A percentile compares a stretch with the other conserved stretches of the same genome.
Evolutionary conservation across 2,329 filamentous ascomycete genomes (phyloP).

Genomic region (Chalaropsis thielavioides): DNA sequence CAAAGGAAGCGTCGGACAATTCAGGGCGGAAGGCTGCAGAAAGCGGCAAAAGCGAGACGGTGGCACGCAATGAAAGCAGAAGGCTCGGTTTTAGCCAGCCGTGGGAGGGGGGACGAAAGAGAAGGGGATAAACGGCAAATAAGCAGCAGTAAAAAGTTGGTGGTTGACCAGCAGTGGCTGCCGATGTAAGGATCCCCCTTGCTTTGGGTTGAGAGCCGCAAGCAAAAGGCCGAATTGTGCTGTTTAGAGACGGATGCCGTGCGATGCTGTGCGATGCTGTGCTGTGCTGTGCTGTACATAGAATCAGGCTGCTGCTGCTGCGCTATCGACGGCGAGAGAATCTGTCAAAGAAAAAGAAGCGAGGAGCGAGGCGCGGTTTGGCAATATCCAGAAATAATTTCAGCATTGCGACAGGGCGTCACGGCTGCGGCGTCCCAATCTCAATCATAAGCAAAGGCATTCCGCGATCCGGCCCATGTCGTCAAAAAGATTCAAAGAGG

Average conservation of each 20-base stretch:
- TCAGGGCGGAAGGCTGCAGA: not conserved
- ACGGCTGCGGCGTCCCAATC: not conserved
- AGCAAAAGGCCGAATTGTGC: not conserved
- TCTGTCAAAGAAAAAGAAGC: not conserved
- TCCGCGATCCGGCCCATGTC: constrained; percentile 9
- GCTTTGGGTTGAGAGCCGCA: not conserved
- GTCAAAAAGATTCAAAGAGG: not conserved
- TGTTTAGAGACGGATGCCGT: too few relatives aligned
- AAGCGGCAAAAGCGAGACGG: not conserved
- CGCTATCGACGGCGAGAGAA: not conserved
- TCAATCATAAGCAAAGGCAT: constrained; percentile 3
- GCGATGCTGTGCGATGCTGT: too few relatives aligned
- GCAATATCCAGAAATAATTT: constrained; percentile 2
- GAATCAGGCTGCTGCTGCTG: not conserved
- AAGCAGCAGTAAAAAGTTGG: not conserved
- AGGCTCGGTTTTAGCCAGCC: not conserved
- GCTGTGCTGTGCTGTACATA: too few relatives aligned
- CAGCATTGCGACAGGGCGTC: not conserved
- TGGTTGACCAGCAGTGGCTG: not conserved
- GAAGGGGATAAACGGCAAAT: too few relatives aligned
- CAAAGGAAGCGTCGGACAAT: not conserved
- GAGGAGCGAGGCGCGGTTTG: not conserved
- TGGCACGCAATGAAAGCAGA: not conserved
- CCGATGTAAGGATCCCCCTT: not conserved
- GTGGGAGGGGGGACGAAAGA: not conserved